phyloP scores from a whole-genome alignment of 148 eudicot species.

The Pharnaceum exiguum region DNA sequence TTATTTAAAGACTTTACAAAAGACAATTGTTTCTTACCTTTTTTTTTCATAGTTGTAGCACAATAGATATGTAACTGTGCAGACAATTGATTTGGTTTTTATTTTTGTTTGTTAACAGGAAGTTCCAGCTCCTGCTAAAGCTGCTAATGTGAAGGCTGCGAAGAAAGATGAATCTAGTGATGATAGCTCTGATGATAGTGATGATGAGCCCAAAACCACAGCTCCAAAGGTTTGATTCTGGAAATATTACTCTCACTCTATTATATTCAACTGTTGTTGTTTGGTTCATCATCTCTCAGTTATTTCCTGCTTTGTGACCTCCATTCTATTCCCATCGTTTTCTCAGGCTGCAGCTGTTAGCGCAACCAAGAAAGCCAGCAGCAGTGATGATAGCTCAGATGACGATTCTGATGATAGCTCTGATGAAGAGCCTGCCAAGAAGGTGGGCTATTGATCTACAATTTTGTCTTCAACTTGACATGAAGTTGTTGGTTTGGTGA shows the following conservation, averaged over 20 bases:
- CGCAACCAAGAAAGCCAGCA: constrained; percentile 13
- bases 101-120: background rate
- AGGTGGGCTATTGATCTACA: background rate
- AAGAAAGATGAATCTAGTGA: constrained; percentile 15
- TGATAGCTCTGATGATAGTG: constrained; percentile 38
- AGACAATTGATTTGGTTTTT: no score
- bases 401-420: constrained; percentile 26
- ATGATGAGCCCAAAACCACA: constrained; percentile 30
- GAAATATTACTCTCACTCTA: background rate
- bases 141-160: constrained; percentile 6
- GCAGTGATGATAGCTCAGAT: constrained; percentile 29
- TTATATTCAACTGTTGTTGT: background rate
- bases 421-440: constrained; percentile 9
- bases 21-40: no score
- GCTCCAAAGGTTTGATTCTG: constrained; percentile 11
- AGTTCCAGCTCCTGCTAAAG: background rate
- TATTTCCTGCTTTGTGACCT: no score
- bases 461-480: background rate
- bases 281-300: no score
- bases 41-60: no score
- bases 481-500: background rate
- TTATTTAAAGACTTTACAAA: no score
- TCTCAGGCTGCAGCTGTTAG: constrained; percentile 13
- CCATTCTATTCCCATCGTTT: no score
- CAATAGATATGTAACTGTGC: no score